Evolutionary conservation across 495 filamentous ascomycete genomes (phyloP).

Genomic region (Bathelium albidoporum): DNA sequence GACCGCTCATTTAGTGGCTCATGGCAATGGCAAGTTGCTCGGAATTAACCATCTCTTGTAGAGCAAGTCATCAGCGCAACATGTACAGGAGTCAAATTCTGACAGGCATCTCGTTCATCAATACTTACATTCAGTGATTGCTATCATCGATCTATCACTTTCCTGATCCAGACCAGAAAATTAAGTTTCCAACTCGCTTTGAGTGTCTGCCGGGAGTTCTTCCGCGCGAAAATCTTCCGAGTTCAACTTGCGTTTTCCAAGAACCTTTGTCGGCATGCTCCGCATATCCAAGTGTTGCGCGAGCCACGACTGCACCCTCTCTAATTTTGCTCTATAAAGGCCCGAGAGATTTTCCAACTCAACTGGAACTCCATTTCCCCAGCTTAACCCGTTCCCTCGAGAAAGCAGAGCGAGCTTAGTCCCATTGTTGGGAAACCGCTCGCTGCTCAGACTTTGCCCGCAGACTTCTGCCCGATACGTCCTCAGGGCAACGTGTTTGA

Average conservation of each 20-base stretch:
- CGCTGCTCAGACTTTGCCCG: slow-evolving; percentile 40
- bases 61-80: too few species aligned
- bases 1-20: too few species aligned
- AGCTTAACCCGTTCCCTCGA: slow-evolving; percentile 25
- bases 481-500: slow-evolving; percentile 66
- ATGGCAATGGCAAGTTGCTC: too few species aligned
- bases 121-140: background rate
- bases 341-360: background rate
- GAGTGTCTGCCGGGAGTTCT: background rate
- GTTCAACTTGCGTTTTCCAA: background rate
- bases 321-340: background rate
- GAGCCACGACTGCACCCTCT: background rate
- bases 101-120: too few species aligned
- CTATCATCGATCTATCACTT: background rate
- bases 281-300: slow-evolving; percentile 26
- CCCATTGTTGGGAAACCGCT: slow-evolving; percentile 56
- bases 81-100: too few species aligned
- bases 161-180: background rate
- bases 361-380: slow-evolving; percentile 16
- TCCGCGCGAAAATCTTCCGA: background rate
- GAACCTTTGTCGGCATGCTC: background rate
- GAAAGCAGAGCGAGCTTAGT: slow-evolving; percentile 64
- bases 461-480: slow-evolving; percentile 65
- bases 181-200: slow-evolving; percentile 10
- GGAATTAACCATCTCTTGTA: too few species aligned